phyloP scores from a whole-genome alignment of 176 grass and related monocot genomes.

The Cenchrus purpureus region DNA sequence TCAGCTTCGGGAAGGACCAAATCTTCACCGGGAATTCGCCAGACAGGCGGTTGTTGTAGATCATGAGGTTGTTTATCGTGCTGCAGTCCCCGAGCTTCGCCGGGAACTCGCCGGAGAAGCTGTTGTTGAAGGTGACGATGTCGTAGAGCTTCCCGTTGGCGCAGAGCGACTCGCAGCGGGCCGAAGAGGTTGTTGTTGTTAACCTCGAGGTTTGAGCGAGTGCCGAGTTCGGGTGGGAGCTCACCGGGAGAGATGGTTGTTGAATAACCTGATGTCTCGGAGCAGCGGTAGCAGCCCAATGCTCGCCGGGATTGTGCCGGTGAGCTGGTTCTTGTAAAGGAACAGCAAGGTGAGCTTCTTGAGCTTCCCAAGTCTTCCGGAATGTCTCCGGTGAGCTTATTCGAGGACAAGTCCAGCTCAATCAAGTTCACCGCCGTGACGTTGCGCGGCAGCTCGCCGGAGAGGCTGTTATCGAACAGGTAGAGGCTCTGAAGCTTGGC shows the following conservation, averaged over 20 bases:
- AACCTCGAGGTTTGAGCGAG: conserved; percentile 71
- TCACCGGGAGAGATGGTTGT: conserved; percentile 60
- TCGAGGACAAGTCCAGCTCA: conserved; percentile 56
- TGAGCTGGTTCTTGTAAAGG: conserved; percentile 60
- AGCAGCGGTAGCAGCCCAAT: conserved; percentile 56
- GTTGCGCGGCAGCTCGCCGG: conserved; percentile 41
- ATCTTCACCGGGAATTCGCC: conserved; percentile 59
- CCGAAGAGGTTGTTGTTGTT: conserved; percentile 60
- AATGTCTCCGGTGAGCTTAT: conserved; percentile 63
- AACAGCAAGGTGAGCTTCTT: conserved; percentile 40
- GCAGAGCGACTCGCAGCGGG: conserved; percentile 56
- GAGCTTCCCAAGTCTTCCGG: conserved; percentile 48
- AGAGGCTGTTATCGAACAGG: conserved; percentile 45
- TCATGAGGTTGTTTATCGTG: conserved; percentile 46
- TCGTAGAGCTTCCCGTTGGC: conserved; percentile 35
- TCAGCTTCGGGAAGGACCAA: conserved; percentile 53
- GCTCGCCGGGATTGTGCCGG: conserved; percentile 59
- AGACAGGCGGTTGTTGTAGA: conserved; percentile 65
- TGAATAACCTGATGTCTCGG: conserved; percentile 46
- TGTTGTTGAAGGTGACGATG: conserved; percentile 73
- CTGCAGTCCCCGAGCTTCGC: conserved; percentile 40
- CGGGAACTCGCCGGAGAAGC: conserved; percentile 54
- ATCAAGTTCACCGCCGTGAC: conserved; percentile 27
- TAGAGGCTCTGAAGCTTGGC: conserved; percentile 31
- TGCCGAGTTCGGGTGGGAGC: conserved; percentile 67